Base-by-base conservation (phyloP, 495 filamentous ascomycete genomes). In the Amorphotheca resinae region DNA sequence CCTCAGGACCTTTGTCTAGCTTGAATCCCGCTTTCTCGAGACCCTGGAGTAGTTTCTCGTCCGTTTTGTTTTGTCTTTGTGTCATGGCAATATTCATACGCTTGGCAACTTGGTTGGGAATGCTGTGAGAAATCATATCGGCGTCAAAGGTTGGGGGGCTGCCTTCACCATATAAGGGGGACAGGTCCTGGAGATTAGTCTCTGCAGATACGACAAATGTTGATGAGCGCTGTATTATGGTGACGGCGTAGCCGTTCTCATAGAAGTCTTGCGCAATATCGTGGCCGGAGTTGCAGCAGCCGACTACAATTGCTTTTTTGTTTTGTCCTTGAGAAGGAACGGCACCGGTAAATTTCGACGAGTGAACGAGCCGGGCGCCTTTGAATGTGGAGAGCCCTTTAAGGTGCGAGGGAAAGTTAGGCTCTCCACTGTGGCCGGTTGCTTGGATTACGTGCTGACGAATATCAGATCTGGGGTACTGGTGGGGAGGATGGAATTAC, bases 241-340 rank as follows among this genome's bases (percentile, higher is more conserved):
- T 89, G n/a, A 88, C 80, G n/a, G 81, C 68, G 50, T 82, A 82
- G 1, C 86, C 86, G 31, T 82, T 77, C 53, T 89, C 83, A 56
- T 76, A 77, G 54, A 69, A 89, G 50, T 89, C 80, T 55, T 89
- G 82, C 22, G 80, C 78, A 48, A 93, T 93, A 55, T 93, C 86
- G 50, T 88, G 78, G 9, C 69, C 76, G 1, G 82, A 87, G 55
- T 88, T 91, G 59, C 85, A 85, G 22, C 76, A 79, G 3, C 86
- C 86, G 5, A 93, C 70, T 0, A 93, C 73, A 15, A 91, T 60
- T 1, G 74, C 85, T 49, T 78, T 82, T 54, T 79, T 84, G 2
- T 68, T 69, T 22, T 55, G 48, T 0, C 59, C 58, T n/a, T 52
- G 17, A 8, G 62, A 46, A 4, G 58, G 22, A 3, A 59, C 55